phyloP scores from a whole-genome alignment of 495 filamentous ascomycete genomes.

The Tuber melanosporum region DNA sequence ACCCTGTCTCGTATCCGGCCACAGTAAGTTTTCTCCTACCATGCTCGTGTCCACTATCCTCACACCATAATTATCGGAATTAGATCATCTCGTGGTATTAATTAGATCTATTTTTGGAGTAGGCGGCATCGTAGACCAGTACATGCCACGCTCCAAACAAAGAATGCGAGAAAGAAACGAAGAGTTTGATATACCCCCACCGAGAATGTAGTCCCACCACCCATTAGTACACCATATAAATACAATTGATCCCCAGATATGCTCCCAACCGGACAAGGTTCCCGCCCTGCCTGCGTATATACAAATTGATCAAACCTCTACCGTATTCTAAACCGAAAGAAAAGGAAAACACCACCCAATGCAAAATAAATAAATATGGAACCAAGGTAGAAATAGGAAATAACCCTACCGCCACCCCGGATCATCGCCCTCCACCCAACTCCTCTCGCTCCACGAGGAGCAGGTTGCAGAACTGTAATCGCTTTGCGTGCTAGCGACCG shows the following conservation, averaged over 20 bases:
- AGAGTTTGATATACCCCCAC: not conserved
- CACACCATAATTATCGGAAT: not conserved
- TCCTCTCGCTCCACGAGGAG: constrained; percentile 30
- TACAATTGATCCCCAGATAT: not conserved
- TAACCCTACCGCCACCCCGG: constrained; percentile 26
- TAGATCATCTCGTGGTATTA: not conserved
- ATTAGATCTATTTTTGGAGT: not conserved
- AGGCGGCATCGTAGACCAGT: not conserved
- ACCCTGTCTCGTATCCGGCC: not conserved
- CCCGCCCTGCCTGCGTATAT: constrained; percentile 1
- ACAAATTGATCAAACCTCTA: constrained; percentile 1
- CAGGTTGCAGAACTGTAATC: constrained; percentile 24
- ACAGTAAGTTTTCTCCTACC: not conserved
- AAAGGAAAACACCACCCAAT: constrained; percentile 2
- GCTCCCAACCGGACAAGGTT: not conserved
- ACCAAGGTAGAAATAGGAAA: not conserved
- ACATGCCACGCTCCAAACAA: not conserved
- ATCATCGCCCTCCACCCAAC: constrained; percentile 27
- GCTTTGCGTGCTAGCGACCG: not conserved
- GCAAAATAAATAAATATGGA: not conserved
- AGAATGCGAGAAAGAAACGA: not conserved
- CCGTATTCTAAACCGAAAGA: not conserved
- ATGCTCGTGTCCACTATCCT: not conserved
- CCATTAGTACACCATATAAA: not conserved
- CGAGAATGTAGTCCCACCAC: not conserved